Base-by-base conservation (phyloP, 768 basidiomycete species). In the Podaxis sp. region DNA sequence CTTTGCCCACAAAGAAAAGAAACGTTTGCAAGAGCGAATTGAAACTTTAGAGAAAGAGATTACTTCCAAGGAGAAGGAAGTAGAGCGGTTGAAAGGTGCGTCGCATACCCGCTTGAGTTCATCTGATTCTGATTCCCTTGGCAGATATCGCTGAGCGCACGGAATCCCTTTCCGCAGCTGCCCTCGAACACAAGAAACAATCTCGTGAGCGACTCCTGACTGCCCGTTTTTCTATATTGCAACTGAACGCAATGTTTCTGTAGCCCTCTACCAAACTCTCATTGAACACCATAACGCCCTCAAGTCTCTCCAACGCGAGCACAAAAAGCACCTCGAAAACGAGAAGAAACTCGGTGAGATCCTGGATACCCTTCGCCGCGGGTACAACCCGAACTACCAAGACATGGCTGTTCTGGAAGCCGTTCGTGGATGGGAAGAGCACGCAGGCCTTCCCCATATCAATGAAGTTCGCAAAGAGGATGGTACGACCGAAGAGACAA, bases 321-420 rank as follows among this genome's bases (percentile, higher is more conserved):
- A 93, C 71, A 77, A 87, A 61, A 85, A 86, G 64, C 87, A 91
- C 62, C 73, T 92, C 27, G 85, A 90, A 63, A 88, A 89, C 56
- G 87, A 96, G 69, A 84, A 84, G 63, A 80, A 86, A 51, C 84
- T 99, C 2, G 90, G 89, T 24, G 84, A 88, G n/a, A 92, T 99
- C 55, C 82, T 99, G 5, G 83, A 87, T 62, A 79, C 87, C 29
- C 84, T 99, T 11, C 84, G 93, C 22, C 83, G 85, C 9, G 88
- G 90, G 3, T 98, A 97, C 77, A 99, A 99, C 73, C 96, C 96
- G 15, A 99, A 99, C 73, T 98, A 98, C 75, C 96, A 98, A 72
- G 96, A 99, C 71, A 98, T 99, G 96, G 95, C 94, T 2, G 96
- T 98, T 53, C 84, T 97, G 29, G 96, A 96, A 67, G 96, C 96